phyloP scores from a whole-genome alignment of 371 early-diverging fungal species.

The Rhizopus stolonifer region DNA sequence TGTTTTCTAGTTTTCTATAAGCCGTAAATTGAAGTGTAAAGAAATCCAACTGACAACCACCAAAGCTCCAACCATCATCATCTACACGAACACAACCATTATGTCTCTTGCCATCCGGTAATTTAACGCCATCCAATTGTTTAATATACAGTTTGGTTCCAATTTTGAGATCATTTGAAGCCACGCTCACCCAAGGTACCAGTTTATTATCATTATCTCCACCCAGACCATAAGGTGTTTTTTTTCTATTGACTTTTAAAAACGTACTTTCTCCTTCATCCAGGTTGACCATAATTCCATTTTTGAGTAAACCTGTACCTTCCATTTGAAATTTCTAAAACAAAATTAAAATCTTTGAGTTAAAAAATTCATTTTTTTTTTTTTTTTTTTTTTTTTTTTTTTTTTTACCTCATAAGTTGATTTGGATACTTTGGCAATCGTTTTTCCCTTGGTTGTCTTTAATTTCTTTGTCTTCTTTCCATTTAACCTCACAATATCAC shows the following conservation, averaged over 20 bases:
- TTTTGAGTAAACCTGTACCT: slow-evolving; percentile 32
- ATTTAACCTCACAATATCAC: slow-evolving; percentile 20
- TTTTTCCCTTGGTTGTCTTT: slow-evolving; percentile 16
- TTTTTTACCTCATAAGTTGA: slow-evolving; percentile 16
- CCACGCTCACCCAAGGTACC: slow-evolving; percentile 45
- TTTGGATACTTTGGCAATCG: slow-evolving; percentile 29
- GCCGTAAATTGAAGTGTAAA: slow-evolving; percentile 29
- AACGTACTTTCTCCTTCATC: slow-evolving; percentile 16
- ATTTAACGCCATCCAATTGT: slow-evolving; percentile 38
- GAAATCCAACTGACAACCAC: slow-evolving; percentile 48
- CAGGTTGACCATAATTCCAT: slow-evolving; percentile 31
- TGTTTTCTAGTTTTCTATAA: slow-evolving; percentile 13
- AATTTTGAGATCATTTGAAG: slow-evolving; percentile 43
- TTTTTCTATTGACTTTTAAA: slow-evolving; percentile 10
- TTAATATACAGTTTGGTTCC: slow-evolving; percentile 51
- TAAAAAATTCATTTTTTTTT: too few species aligned
- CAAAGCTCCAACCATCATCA: slow-evolving; percentile 55
- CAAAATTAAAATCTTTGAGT: too few species aligned
- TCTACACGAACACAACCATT: slow-evolving; percentile 55
- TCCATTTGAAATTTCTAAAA: slow-evolving; percentile 38
- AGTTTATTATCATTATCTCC: slow-evolving; percentile 28
- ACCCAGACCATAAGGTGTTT: slow-evolving; percentile 25
- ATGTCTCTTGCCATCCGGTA: slow-evolving; percentile 46
- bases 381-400: too few species aligned
- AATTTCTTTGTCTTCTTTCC: slow-evolving; percentile 16